Base-by-base conservation (phyloP, 345 rosid genomes). In the Lumnitzera racemosa region DNA sequence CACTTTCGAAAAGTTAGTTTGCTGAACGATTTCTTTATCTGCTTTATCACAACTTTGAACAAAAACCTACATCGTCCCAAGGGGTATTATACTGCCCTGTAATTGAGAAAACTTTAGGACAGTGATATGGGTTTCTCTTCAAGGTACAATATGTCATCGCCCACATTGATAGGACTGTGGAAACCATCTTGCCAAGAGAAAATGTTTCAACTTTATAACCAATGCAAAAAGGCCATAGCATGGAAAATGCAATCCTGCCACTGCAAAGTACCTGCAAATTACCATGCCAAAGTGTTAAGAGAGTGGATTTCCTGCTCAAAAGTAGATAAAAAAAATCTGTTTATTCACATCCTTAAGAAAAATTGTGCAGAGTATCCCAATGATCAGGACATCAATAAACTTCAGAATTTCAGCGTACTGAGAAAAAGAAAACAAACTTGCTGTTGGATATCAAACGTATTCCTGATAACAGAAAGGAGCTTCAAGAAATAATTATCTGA, bases 211-310 rank as follows among this genome's bases (percentile, higher is more conserved):
- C 85, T 80, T 94, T 56, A 94, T 72, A 24, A 72, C 63, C 57
- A 86, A 71, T 25, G 84, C 76, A 55, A 84, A 94, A 4, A 70
- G 58, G 31, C 89, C 87, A 36, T 88, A 90, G 79, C 99, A 94
- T 25, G 96, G 92, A 55, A 94, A 61, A 58, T 90, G 99, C 90
- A 94, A 81, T 67, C 83, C 74, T 51, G 88, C 96, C 31, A 84
- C 97, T 12, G 87, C 70, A 3, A 84, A 80, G 80, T 94, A 90
- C 98, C 98, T 92, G 65, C 63, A 62, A 63, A 29, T 78, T 31
- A 62, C 66, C 61, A 16, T 15, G 0, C 47, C 16, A 47, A 67
- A 57, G 13, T 43, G 31, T 47, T 46, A 8, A 53, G 16, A 41
- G 36, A 46, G 27, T 36, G 6, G 52, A 5, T 13, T 16, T 4